phyloP scores from a whole-genome alignment of 1,284 basidiomycete species.

The Cryptococcus deneoformans region DNA sequence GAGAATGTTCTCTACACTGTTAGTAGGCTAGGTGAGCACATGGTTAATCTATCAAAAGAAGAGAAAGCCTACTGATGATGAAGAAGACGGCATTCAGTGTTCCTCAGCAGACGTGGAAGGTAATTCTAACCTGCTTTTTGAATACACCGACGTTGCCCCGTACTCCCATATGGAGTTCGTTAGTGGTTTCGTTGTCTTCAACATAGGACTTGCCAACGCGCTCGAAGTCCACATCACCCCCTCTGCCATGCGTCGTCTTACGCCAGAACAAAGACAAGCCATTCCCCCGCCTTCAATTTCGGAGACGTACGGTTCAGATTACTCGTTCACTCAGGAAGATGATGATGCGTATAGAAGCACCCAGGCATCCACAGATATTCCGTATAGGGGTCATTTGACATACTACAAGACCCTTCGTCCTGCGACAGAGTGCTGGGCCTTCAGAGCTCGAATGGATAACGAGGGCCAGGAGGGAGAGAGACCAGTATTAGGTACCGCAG shows the following conservation, averaged over 20 bases:
- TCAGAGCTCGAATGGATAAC: conserved; percentile 34
- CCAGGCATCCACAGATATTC: conserved; percentile 5
- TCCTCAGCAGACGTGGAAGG: conserved; percentile 10
- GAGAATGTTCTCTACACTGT: conserved; percentile 29
- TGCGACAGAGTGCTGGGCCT: conserved; percentile 30
- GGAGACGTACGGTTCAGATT: conserved; percentile 8
- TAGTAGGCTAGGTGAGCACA: conserved; percentile 18
- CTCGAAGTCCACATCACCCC: conserved; percentile 15
- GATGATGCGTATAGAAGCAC: neutral
- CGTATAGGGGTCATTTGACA: conserved; percentile 36
- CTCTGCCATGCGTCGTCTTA: conserved; percentile 1
- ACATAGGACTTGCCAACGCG: conserved; percentile 7
- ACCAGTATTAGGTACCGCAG: conserved; percentile 30
- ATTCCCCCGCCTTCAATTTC: conserved; percentile 3
- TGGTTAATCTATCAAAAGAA: neutral
- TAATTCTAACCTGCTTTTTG: conserved; percentile 27
- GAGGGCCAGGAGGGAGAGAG: conserved; percentile 20
- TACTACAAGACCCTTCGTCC: conserved; percentile 33
- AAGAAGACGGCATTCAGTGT: neutral
- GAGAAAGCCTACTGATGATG: neutral
- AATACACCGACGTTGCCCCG: conserved; percentile 13
- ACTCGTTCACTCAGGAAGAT: conserved; percentile 10
- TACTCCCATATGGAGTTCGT: conserved; percentile 42
- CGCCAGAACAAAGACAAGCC: neutral
- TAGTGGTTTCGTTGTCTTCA: conserved; percentile 36